Conservation (phyloP, 768 basidiomycete genomes). For the Boletus sp. region DNA sequence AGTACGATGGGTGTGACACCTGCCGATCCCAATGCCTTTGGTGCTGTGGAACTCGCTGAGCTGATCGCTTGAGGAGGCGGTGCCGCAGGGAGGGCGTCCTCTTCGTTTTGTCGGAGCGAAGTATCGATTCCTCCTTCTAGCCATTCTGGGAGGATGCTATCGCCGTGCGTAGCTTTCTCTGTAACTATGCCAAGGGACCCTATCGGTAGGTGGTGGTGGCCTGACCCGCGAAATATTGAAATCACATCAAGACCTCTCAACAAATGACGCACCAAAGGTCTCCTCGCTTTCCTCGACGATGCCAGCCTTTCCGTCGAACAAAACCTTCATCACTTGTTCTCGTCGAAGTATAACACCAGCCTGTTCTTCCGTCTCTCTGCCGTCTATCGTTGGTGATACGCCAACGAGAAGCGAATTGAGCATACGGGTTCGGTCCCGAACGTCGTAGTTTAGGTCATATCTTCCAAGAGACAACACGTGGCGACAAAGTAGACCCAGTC, state of each 20-base stretch:
- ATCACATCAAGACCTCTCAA: not conserved
- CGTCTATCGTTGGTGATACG: slow-evolving; percentile 38
- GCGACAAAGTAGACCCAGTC: slow-evolving; percentile 52
- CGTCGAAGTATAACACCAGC: slow-evolving; percentile 76
- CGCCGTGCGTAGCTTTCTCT: slow-evolving; percentile 45
- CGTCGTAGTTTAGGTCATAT: slow-evolving; percentile 87
- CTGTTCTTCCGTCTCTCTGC: slow-evolving; percentile 43
- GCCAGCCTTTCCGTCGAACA: slow-evolving; percentile 73
- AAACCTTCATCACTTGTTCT: slow-evolving; percentile 77
- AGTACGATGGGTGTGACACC: slow-evolving; percentile 50
- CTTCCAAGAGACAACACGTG: slow-evolving; percentile 84
- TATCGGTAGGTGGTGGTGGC: slow-evolving; percentile 44
- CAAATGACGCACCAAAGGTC: slow-evolving; percentile 30
- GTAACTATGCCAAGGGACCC: slow-evolving; percentile 69
- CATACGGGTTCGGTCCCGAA: slow-evolving; percentile 88
- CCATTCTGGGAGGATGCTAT: slow-evolving; percentile 74
- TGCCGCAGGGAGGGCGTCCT: slow-evolving; percentile 41
- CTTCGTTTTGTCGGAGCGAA: slow-evolving; percentile 65
- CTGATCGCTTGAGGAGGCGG: slow-evolving; percentile 41
- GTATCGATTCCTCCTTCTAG: slow-evolving; percentile 82
- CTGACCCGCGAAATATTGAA: slow-evolving; percentile 22
- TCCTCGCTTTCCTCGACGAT: slow-evolving; percentile 40
- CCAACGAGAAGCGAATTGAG: slow-evolving; percentile 67
- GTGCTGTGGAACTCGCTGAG: slow-evolving; percentile 30
- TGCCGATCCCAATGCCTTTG: slow-evolving; percentile 31